Conservation (phyloP, 495 filamentous ascomycete genomes). For the Podospora pseudoanserina region DNA sequence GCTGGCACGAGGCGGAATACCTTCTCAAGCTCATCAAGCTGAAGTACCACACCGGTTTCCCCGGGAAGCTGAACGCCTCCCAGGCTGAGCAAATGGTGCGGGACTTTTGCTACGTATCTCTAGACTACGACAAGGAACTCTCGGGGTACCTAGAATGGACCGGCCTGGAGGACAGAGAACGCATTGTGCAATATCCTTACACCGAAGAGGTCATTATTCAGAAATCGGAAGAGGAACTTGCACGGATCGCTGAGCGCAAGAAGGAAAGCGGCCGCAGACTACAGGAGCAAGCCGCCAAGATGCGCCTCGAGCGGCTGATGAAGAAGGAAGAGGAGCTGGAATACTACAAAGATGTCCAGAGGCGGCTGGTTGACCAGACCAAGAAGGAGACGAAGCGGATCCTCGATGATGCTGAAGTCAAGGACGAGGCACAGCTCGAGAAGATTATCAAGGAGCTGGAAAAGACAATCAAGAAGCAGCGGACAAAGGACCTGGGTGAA, state of each 20-base stretch:
- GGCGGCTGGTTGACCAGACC: conserved; percentile 57
- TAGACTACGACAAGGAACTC: conserved; percentile 75
- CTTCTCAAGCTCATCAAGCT: conserved; percentile 80
- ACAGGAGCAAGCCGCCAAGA: conserved; percentile 95
- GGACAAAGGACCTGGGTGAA: conserved; percentile 88
- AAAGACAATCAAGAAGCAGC: conserved; percentile 75
- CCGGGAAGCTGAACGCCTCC: conserved; percentile 73
- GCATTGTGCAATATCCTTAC: conserved; percentile 86
- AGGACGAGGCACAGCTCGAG: conserved; percentile 80
- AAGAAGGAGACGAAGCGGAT: conserved; percentile 88
- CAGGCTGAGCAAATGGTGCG: conserved; percentile 84
- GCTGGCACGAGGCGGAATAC: conserved; percentile 83
- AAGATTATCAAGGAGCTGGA: conserved; percentile 82
- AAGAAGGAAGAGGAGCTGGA: conserved; percentile 94
- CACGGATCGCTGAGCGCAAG: conserved; percentile 79
- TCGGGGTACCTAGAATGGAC: conserved; percentile 75
- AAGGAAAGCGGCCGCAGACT: conserved; percentile 87
- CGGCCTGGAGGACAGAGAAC: conserved; percentile 81
- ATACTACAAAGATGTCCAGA: conserved; percentile 81
- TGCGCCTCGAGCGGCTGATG: conserved; percentile 89
- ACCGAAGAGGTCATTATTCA: conserved; percentile 83
- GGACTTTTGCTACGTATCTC: conserved; percentile 86
- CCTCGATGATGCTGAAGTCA: conserved; percentile 84
- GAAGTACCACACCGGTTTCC: conserved; percentile 84
- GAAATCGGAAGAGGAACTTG: conserved; percentile 90